Evolutionary conservation across 768 basidiomycete species (phyloP).

Genomic region (Lactifluus subvellereus): DNA sequence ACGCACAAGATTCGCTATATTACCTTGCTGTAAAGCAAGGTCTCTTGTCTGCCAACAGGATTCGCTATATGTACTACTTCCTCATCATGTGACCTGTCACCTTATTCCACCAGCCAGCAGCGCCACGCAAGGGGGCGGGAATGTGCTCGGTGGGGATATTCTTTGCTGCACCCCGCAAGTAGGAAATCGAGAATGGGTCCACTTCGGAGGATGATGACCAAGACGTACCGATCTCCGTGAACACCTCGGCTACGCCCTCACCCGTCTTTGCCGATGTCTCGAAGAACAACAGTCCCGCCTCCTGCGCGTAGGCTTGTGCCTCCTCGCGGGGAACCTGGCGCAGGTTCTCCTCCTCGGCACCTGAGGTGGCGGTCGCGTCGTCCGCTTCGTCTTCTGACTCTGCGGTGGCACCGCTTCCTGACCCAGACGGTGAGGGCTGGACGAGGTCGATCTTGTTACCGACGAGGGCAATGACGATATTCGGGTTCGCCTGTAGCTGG

Average conservation of each 20-base stretch:
- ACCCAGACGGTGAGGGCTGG: slow-evolving; percentile 51
- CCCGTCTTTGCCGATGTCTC: slow-evolving; percentile 98
- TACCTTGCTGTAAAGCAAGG: no score
- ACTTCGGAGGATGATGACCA: background rate
- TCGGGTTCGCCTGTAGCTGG: slow-evolving; percentile 97
- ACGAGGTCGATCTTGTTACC: slow-evolving; percentile 97
- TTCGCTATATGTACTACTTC: no score
- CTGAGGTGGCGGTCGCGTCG: slow-evolving; percentile 74
- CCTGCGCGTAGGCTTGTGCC: slow-evolving; percentile 93
- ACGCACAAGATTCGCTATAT: no score
- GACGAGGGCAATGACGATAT: slow-evolving; percentile 96
- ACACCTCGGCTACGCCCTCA: slow-evolving; percentile 91
- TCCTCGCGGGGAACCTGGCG: slow-evolving; percentile 92
- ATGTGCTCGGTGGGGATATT: slow-evolving; percentile 90
- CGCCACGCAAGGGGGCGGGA: slow-evolving; percentile 73
- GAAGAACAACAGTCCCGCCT: slow-evolving; percentile 89
- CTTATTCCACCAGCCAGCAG: no score
- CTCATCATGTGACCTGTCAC: no score
- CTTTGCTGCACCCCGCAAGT: slow-evolving; percentile 48
- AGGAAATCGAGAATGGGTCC: background rate
- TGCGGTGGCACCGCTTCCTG: slow-evolving; percentile 40
- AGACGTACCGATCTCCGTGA: slow-evolving; percentile 90
- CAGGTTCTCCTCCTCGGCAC: slow-evolving; percentile 59
- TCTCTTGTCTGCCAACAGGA: no score
- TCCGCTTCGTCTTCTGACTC: slow-evolving; percentile 88